Base-by-base conservation (phyloP, 305 asterid species). In the Rubia tinctorum region DNA sequence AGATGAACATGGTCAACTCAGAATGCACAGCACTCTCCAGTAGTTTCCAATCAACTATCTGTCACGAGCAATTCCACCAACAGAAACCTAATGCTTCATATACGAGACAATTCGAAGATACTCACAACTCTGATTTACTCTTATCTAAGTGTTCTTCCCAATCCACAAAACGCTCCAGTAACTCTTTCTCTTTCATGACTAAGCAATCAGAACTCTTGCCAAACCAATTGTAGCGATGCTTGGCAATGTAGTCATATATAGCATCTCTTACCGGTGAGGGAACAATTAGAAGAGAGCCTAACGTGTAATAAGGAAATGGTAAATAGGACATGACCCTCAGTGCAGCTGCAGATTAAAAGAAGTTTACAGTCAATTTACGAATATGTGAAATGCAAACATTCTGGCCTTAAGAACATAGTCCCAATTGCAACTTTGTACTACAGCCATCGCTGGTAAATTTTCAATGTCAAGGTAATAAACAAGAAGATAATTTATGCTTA, bases 221-320 rank as follows among this genome's bases (percentile, higher is more conserved):
- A 42, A 89, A 94, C 97, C 96, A 94, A 66, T 86, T 79, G 75
- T 91, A 89, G 62, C 96, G 92, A 6, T 76, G 75, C 77, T 86
- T 88, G 69, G 98, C 97, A 73, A 91, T 84, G 60, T 84, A 86
- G 81, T 91, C 97, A 72, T 94, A 91, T 62, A 85, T 82, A 22
- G 88, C 92, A 77, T 94, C 97, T 79, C 97, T 89, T 79, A 94
- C 25, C 45, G 95, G 95, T 66, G 90, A 49, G 3, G 98, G 99
- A 80, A 91, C 59, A 18, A 84, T 79, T 88, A 79, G 76, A 75
- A 91, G 88, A 55, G 68, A 9, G 78, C 95, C 87, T 80, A 90
- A 82, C 73, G 86, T 86, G 74, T 91, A 78, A 78, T 82, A 86
- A 68, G 99, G 99, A 30, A 77, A 82, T 65, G 99, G 99, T 87